phyloP scores from a whole-genome alignment of 352 stramenopile genomes.

The Globisporangium acanthophoron region DNA sequence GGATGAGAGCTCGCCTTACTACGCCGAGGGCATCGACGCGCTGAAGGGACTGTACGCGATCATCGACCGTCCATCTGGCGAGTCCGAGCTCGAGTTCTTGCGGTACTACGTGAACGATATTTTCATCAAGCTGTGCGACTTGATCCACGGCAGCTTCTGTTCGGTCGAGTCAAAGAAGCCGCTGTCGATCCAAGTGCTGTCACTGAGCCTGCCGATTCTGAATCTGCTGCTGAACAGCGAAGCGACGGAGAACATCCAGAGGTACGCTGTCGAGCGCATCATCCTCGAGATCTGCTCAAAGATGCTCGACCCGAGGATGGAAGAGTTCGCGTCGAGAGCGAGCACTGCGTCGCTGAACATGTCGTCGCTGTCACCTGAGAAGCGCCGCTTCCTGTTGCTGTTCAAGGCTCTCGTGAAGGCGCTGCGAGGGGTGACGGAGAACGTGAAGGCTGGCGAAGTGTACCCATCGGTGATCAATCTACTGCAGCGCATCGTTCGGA shows the following conservation, averaged over 20 bases:
- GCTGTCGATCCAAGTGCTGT: slow-evolving; percentile 63
- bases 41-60: slow-evolving; percentile 81
- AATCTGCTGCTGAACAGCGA: slow-evolving; percentile 55
- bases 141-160: slow-evolving; percentile 69
- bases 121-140: slow-evolving; percentile 61
- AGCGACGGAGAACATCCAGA: slow-evolving; percentile 55
- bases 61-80: slow-evolving; percentile 46
- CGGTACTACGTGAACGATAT: slow-evolving; percentile 79
- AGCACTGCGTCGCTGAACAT: slow-evolving; percentile 36
- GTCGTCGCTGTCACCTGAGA: slow-evolving; percentile 34
- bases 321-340: slow-evolving; percentile 39
- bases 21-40: slow-evolving; percentile 61
- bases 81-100: slow-evolving; percentile 61
- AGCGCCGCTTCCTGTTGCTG: slow-evolving; percentile 60
- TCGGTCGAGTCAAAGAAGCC: slow-evolving; percentile 52
- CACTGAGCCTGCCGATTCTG: slow-evolving; percentile 65
- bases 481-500: slow-evolving; percentile 72
- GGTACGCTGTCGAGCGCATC: slow-evolving; percentile 71
- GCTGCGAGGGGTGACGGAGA: slow-evolving; percentile 46
- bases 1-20: slow-evolving; percentile 38
- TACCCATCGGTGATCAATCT: slow-evolving; percentile 77
- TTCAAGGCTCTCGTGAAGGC: slow-evolving; percentile 70
- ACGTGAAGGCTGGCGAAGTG: slow-evolving; percentile 57
- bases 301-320: slow-evolving; percentile 65
- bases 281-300: slow-evolving; percentile 71